Evolutionary conservation across 1,139 yeast genomes (phyloP).

Genomic region (Candida glucosophila): DNA sequence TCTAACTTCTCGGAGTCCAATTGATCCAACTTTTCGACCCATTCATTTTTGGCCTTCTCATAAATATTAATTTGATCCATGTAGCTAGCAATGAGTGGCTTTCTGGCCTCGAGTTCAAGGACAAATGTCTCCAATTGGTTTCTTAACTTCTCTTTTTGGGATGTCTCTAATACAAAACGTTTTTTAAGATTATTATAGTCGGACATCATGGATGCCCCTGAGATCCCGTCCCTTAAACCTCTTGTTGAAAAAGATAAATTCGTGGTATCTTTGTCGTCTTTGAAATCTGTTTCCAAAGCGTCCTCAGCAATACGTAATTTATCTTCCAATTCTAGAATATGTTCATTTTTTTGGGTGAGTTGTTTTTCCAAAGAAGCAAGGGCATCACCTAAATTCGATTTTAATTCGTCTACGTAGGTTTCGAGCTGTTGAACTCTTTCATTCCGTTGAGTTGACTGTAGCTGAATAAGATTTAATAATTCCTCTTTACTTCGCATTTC

Average conservation of each 20-base stretch:
- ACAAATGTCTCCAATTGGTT: constrained; percentile 64
- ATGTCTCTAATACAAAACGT: constrained; percentile 60
- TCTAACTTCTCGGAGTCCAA: constrained; percentile 31
- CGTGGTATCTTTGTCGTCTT: constrained; percentile 33
- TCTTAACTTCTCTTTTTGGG: constrained; percentile 65
- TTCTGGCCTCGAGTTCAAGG: constrained; percentile 68
- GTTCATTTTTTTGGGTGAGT: constrained; percentile 24
- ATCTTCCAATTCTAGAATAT: constrained; percentile 24
- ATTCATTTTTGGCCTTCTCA: constrained; percentile 30
- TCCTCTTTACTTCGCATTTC: constrained; percentile 63
- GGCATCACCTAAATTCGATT: constrained; percentile 25
- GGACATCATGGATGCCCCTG: constrained; percentile 59
- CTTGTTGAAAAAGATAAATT: constrained; percentile 29
- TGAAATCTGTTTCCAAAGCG: constrained; percentile 32
- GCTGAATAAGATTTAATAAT: constrained; percentile 48
- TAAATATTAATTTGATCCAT: constrained; percentile 43
- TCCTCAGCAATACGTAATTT: constrained; percentile 32
- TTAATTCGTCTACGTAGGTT: constrained; percentile 31
- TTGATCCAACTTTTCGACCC: constrained; percentile 30
- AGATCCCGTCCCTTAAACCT: constrained; percentile 45
- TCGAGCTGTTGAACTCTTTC: constrained; percentile 44
- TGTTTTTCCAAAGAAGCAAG: constrained; percentile 15
- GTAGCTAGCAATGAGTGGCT: constrained; percentile 69
- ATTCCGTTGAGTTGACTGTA: constrained; percentile 38
- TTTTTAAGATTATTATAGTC: constrained; percentile 61